Base-by-base conservation (phyloP, 140 eudicot genomes). In the Cichorium intybus region DNA sequence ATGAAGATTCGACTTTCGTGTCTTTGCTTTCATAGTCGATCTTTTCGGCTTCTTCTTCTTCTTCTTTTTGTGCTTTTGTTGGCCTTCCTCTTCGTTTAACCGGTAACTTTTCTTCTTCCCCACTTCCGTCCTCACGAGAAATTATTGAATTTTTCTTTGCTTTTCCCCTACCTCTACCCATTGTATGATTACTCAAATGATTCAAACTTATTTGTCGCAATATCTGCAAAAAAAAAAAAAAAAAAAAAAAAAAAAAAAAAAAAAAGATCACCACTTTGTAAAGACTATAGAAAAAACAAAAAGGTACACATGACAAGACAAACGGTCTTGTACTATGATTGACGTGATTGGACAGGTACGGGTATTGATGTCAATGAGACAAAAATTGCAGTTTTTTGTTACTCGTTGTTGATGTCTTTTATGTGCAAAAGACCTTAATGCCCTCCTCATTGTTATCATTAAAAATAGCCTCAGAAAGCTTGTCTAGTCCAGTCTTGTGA, bases 121-220 rank as follows among this genome's bases (percentile, higher is more conserved):
- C 97, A 41, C 89, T 87, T 48, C 77, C 90, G 10, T 87, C 89
- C 26, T 82, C 89, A 24, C 72, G 82, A 16, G 78, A 68, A 9
- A 70, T 22, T 27, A 7, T 15, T 3, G 82, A 65, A 53, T 77
- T 86, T 53, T 79, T 87, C 79, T 83, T 91, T 3, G 95, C 82
- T 67, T 87, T 91, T 24, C 89, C 95, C 68, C 81, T 87, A 35
- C 85, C 88, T 80, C 85, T 80, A 82, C 94, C 97, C 97, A 91
- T 91, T 21, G 22, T 79, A 27, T 24, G 29, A 68, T 57, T 54
- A 59, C 57, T 54, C 41, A 5, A 74, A 50, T 20, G 28, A 66
- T 29, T 28, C 21, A 22, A 37, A 69, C 23, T 57, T n/a, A 55
- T 47, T 26, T 45, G 64, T n/a, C 50, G 51, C 28, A 11, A 35